Evolutionary conservation across 73 alveolate genomes (phyloP), one percentile per base, ranked within the genome.

Genomic region (Uronychia setigera): DNA sequence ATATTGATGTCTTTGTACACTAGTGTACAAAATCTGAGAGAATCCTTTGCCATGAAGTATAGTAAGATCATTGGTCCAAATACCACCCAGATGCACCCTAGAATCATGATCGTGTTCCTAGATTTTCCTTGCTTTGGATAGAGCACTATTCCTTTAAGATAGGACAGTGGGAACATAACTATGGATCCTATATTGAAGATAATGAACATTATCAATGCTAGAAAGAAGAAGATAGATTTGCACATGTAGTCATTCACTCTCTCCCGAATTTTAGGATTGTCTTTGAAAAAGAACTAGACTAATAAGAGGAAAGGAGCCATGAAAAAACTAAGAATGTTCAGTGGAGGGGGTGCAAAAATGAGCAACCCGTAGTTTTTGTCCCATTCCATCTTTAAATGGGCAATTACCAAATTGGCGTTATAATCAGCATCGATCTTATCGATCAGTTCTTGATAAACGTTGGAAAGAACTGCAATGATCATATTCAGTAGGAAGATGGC

Each of bases 271-370:
- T 33, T 31, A 5, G 5, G 5, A 5, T 19, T 46, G n/a, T 76
- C 60, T n/a, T 67, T 26, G 28, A 32, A 74, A 25, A 26, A 26
- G 14, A 26, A 0, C 26, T 82, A 5, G 29, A 59, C 59, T 1
- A 59, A 0, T 27, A 82, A 13, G 28, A 82, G 33, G 32, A 88
- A 74, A 25, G 94, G 94, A 32, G 67, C 27, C 26, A 84, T 28
- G 0, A 58, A 11, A 13, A 88, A 5, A 0, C 84, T 30, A 0
- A 88, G 27, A 13, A 77, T 13, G 30, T 82, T 88, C 57, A 84
- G 29, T 25, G 94, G 94, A 0, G 94, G 81, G 1, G 92, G 92
- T 31, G 77, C 76, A 31, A 88, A 83, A 1, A 84, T 76, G 25
- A 88, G 86, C 78, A 84, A 14, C n/a, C 94, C 94, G 76, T 76